Evolutionary conservation across 2,329 filamentous ascomycete species (phyloP).

Genomic region (Fusarium verticillioides): DNA sequence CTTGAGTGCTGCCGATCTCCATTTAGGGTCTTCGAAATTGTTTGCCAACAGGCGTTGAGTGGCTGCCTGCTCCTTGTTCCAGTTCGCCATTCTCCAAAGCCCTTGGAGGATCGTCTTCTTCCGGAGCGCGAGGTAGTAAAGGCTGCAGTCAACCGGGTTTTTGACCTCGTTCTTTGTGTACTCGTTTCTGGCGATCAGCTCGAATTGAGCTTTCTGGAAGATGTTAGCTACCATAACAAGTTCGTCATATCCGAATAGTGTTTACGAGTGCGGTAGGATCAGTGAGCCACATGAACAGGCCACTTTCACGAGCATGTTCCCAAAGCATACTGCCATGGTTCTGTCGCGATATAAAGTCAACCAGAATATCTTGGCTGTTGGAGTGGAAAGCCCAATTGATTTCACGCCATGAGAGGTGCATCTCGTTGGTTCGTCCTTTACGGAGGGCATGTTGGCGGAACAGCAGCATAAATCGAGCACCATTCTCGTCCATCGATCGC

Average conservation of each 20-base stretch:
- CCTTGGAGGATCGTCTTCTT: slow-evolving; percentile 93
- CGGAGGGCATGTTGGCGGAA: slow-evolving; percentile 83
- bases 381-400: slow-evolving; percentile 90
- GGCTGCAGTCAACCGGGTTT: slow-evolving; percentile 88
- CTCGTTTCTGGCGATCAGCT: slow-evolving; percentile 90
- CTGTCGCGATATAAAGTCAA: slow-evolving; percentile 83
- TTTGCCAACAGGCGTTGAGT: slow-evolving; percentile 87
- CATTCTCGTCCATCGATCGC: slow-evolving; percentile 90
- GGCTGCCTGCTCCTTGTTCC: slow-evolving; percentile 85
- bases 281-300: slow-evolving; percentile 94
- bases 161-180: slow-evolving; percentile 89
- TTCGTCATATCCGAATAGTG: background rate
- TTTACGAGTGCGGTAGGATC: slow-evolving; percentile 79
- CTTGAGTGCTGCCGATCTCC: slow-evolving; percentile 90
- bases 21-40: slow-evolving; percentile 87
- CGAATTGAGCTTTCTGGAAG: slow-evolving; percentile 73
- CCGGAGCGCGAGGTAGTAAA: slow-evolving; percentile 89
- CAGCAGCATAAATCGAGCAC: slow-evolving; percentile 86
- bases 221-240: slow-evolving; percentile 9
- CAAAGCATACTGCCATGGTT: slow-evolving; percentile 84
- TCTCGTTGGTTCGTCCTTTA: slow-evolving; percentile 71
- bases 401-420: slow-evolving; percentile 79
- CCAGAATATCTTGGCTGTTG: slow-evolving; percentile 86
- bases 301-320: slow-evolving; percentile 86
- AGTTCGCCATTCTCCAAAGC: slow-evolving; percentile 92